Percentiles rank a stretch among this genome's conserved stretches.
phyloP scores from a whole-genome alignment of 306 rosid species.

The Gynostemma pentaphyllum region DNA sequence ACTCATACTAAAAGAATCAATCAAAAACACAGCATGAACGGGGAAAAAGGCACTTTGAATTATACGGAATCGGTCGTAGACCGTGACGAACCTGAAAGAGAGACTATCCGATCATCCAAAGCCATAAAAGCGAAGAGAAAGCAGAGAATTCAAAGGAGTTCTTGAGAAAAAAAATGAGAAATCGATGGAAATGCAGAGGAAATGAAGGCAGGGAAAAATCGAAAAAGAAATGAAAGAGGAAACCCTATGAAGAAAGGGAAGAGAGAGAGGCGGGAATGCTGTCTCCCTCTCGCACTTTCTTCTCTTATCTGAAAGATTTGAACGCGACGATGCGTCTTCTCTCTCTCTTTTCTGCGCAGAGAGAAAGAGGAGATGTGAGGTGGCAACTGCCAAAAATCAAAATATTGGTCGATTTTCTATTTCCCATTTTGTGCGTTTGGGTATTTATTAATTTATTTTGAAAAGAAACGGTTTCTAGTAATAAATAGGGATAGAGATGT shows the following conservation, averaged over 20 bases:
- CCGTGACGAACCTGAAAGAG: not conserved
- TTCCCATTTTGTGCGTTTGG: too few species aligned
- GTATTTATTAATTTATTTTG: too few species aligned
- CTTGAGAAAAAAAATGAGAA: not conserved
- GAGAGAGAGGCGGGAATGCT: not conserved
- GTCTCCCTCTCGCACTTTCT: not conserved
- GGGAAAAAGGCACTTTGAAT: not conserved
- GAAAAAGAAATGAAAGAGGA: not conserved
- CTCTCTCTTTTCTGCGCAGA: not conserved
- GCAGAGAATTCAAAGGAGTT: not conserved
- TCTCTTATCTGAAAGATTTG: constrained; percentile 11
- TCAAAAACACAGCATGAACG: not conserved
- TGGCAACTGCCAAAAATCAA: constrained; percentile 1
- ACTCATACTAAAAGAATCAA: not conserved
- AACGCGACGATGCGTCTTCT: not conserved
- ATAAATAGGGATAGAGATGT: too few species aligned
- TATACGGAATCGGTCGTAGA: not conserved
- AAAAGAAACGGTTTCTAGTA: too few species aligned
- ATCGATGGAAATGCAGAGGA: not conserved
- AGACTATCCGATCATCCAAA: not conserved
- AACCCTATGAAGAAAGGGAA: constrained; percentile 6
- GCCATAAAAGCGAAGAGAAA: not conserved
- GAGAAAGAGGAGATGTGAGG: not conserved
- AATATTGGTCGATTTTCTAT: not conserved
- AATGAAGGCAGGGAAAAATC: not conserved